Percentiles rank a stretch among this genome's conserved stretches.
Conservation (phyloP, 208 protist species). For the Leishmania mexicana region DNA sequence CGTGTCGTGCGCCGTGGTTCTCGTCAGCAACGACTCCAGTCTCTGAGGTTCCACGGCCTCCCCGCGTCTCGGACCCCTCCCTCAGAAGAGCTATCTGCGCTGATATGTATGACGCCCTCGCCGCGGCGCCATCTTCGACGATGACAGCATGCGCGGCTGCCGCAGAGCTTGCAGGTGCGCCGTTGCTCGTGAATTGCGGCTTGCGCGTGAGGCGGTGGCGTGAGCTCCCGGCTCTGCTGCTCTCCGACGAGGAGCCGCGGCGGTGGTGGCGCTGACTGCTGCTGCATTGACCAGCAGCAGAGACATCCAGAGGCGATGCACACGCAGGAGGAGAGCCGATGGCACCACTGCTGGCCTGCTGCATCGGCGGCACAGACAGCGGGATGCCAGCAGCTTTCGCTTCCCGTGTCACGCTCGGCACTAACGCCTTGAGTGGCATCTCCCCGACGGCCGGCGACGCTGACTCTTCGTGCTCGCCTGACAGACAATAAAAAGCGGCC, state of each 20-base stretch:
- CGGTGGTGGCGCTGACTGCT: background rate
- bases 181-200: background rate
- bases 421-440: background rate
- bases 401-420: background rate
- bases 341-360: background rate
- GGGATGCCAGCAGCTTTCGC: background rate
- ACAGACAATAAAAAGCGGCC: conserved; percentile 13
- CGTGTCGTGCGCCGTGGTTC: background rate
- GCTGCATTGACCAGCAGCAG: background rate
- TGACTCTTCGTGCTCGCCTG: background rate
- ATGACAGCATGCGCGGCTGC: background rate
- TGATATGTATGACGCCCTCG: background rate
- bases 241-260: background rate
- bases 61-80: background rate
- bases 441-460: background rate
- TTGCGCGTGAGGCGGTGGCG: background rate
- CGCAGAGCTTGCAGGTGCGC: background rate
- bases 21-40: background rate
- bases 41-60: background rate
- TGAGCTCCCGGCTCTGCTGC: background rate
- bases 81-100: background rate
- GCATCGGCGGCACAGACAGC: background rate
- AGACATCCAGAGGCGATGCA: background rate
- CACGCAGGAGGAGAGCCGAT: background rate
- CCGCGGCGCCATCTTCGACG: background rate